phyloP scores from a whole-genome alignment of 73 alveolate species.

The Tetrahymena thermophila region DNA sequence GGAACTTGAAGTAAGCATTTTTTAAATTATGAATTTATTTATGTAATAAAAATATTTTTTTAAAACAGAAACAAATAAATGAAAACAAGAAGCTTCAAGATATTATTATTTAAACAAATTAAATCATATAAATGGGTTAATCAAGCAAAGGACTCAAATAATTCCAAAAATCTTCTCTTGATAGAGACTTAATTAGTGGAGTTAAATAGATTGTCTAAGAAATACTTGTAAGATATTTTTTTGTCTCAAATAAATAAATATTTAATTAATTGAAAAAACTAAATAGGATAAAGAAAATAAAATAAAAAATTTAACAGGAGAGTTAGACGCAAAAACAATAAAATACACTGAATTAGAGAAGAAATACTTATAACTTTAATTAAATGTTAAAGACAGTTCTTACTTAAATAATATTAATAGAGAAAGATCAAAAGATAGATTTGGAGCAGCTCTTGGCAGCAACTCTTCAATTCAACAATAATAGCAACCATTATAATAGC shows the following conservation, averaged over 20 bases:
- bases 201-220: not conserved
- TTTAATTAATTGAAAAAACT: not conserved
- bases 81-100: not conserved
- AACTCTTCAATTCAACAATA: not conserved
- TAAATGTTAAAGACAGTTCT: not conserved
- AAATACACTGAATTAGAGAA: not conserved
- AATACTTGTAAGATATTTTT: not conserved
- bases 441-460: not conserved
- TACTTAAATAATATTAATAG: not conserved
- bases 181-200: not conserved
- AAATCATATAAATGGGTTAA: not conserved
- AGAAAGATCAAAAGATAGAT: not conserved
- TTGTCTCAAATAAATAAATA: not conserved
- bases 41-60: not conserved
- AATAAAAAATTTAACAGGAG: not conserved
- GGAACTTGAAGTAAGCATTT: not conserved
- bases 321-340: not conserved
- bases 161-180: not conserved
- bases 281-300: not conserved
- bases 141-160: not conserved
- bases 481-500: not conserved
- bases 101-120: not conserved
- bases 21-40: too few relatives aligned
- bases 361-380: not conserved
- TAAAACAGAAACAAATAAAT: not conserved